Evolutionary conservation across 2,329 filamentous ascomycete species (phyloP).

Genomic region (Fusarium sp.): DNA sequence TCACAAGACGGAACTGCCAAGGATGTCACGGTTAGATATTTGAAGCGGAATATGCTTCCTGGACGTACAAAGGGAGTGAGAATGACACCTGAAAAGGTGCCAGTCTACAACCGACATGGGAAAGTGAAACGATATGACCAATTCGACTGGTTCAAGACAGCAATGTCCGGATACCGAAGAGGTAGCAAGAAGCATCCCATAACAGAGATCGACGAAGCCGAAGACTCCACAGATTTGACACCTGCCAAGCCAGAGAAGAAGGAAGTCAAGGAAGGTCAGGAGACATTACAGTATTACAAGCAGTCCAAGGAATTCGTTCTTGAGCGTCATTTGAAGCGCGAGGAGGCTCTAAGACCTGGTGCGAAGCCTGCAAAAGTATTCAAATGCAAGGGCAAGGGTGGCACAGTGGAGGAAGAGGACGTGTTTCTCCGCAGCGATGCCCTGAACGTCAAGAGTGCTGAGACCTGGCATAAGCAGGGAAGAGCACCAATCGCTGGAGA

Average conservation of each 20-base stretch:
- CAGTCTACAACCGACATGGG: slow-evolving; percentile 81
- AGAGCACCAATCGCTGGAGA: slow-evolving; percentile 78
- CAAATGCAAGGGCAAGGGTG: slow-evolving; percentile 78
- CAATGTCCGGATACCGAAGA: slow-evolving; percentile 78
- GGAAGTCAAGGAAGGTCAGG: slow-evolving; percentile 78
- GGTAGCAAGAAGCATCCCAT: slow-evolving; percentile 63
- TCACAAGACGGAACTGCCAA: slow-evolving; percentile 89
- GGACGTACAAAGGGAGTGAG: slow-evolving; percentile 91
- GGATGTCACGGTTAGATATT: slow-evolving; percentile 92
- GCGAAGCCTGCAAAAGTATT: slow-evolving; percentile 82
- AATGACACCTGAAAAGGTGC: slow-evolving; percentile 82
- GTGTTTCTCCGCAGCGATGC: slow-evolving; percentile 86
- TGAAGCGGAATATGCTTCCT: slow-evolving; percentile 84
- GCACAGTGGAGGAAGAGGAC: slow-evolving; percentile 79
- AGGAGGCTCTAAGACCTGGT: slow-evolving; percentile 83
- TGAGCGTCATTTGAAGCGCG: slow-evolving; percentile 86
- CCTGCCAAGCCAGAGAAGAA: slow-evolving; percentile 80
- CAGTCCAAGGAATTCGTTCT: slow-evolving; percentile 87
- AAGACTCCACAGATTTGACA: slow-evolving; percentile 82
- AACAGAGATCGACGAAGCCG: slow-evolving; percentile 81
- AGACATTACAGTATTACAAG: slow-evolving; percentile 91
- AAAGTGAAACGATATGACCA: slow-evolving; percentile 82
- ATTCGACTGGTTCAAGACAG: slow-evolving; percentile 89
- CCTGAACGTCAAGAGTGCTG: slow-evolving; percentile 86
- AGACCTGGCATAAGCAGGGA: slow-evolving; percentile 98